These are phyloP conservation scores for Tricholoma sp. DNA, from an alignment of 768 basidiomycete genomes.

Conservation along the genomic window DNA sequence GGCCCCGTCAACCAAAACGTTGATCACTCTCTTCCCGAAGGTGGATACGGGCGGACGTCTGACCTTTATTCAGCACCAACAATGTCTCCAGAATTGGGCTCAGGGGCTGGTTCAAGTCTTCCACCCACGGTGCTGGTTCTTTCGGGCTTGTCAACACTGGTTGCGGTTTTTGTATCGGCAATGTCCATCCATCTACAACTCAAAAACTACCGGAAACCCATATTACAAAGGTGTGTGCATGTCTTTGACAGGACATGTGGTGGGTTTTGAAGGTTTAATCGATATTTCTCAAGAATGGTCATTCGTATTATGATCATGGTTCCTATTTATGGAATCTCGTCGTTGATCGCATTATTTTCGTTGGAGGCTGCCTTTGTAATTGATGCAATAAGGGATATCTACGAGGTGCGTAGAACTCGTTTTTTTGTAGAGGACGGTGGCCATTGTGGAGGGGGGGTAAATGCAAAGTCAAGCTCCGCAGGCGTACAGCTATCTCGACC, in stretches of 20 bases:
- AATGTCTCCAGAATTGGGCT: constrained; percentile 16
- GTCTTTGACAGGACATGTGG: background rate
- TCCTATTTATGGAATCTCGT: constrained; percentile 87
- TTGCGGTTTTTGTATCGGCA: constrained; percentile 70
- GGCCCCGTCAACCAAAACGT: too few relatives aligned
- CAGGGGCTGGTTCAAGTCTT: constrained; percentile 58
- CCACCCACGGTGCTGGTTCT: constrained; percentile 52
- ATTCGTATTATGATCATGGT: constrained; percentile 97
- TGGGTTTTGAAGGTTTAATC: background rate
- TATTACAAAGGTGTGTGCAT: constrained; percentile 61
- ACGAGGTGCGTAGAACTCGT: constrained; percentile 63
- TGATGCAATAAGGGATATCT: constrained; percentile 90
- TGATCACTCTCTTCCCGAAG: background rate
- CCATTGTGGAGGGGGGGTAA: background rate
- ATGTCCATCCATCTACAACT: constrained; percentile 78
- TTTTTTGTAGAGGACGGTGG: background rate
- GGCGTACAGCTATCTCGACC: too few relatives aligned
- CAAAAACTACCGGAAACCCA: constrained; percentile 81
- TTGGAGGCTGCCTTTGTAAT: constrained; percentile 95
- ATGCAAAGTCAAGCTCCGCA: background rate
- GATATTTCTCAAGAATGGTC: constrained; percentile 58
- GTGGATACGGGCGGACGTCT: background rate
- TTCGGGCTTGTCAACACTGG: constrained; percentile 57
- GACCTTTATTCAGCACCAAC: background rate
- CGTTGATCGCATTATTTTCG: constrained; percentile 89